phyloP scores from a whole-genome alignment of 2,329 filamentous ascomycete species.

The Aspergillus hortae region DNA sequence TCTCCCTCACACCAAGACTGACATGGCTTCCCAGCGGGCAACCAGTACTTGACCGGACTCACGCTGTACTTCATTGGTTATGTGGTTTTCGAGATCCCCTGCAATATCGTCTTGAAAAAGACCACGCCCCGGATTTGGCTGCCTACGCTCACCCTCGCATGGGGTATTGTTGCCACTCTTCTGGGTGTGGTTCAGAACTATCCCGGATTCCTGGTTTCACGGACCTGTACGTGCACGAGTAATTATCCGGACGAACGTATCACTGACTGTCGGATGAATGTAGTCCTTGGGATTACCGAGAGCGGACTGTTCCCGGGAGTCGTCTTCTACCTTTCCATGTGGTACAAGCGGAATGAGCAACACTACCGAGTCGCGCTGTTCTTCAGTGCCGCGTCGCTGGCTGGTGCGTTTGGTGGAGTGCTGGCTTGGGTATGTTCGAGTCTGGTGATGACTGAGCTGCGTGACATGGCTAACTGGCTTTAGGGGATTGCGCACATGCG shows the following conservation, averaged over 20 bases:
- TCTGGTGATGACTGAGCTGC: neutral
- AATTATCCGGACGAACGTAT: neutral
- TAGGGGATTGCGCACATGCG: conserved; percentile 48
- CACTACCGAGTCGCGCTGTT: conserved; percentile 59
- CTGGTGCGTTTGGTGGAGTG: conserved; percentile 60
- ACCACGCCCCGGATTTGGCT: conserved; percentile 38
- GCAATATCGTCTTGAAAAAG: conserved; percentile 40
- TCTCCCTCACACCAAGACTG: neutral
- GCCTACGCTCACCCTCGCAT: conserved; percentile 42
- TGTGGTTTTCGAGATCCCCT: conserved; percentile 39
- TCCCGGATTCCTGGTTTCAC: conserved; percentile 45
- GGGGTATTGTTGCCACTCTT: conserved; percentile 51
- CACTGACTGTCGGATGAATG: neutral
- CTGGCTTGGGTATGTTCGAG: conserved; percentile 45
- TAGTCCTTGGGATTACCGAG: conserved; percentile 51
- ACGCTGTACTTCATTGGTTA: conserved; percentile 40
- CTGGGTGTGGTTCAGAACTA: conserved; percentile 49
- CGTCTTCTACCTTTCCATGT: conserved; percentile 59
- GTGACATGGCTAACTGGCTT: conserved; percentile 14
- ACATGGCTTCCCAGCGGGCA: conserved; percentile 23
- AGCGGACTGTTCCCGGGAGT: conserved; percentile 53
- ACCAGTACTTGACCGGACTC: conserved; percentile 39
- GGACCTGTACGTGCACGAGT: conserved; percentile 31
- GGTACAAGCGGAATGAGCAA: conserved; percentile 59
- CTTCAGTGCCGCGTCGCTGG: conserved; percentile 56